Conservation (phyloP, 495 filamentous ascomycete genomes). For the Copromyces sp. region DNA sequence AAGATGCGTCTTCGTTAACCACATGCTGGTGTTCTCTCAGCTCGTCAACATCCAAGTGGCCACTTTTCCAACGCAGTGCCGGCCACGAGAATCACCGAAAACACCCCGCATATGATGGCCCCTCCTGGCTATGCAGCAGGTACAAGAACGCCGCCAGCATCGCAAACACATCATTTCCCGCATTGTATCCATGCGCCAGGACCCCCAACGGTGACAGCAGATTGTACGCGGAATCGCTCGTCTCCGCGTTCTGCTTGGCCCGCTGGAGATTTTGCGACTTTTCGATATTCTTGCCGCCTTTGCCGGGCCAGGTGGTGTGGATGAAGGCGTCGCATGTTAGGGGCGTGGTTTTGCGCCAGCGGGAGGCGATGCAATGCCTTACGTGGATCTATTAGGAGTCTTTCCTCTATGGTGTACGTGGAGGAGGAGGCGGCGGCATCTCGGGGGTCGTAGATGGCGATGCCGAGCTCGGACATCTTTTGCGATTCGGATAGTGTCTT, state of each 20-base stretch:
- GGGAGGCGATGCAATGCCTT: background rate
- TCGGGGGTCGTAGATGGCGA: background rate
- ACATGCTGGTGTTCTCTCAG: too few relatives aligned
- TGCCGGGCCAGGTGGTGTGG: background rate
- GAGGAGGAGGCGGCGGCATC: background rate
- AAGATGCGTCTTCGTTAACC: too few relatives aligned
- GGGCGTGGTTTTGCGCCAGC: background rate
- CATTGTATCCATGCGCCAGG: background rate
- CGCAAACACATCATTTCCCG: background rate
- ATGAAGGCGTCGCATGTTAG: background rate
- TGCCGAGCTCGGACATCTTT: background rate
- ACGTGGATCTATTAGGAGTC: background rate
- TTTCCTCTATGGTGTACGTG: too few relatives aligned
- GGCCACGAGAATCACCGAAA: background rate
- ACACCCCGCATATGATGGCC: background rate
- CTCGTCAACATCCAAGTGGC: too few relatives aligned
- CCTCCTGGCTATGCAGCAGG: background rate
- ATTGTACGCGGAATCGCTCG: background rate
- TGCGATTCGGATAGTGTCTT: background rate
- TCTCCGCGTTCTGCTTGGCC: background rate
- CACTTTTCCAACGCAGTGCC: too few relatives aligned
- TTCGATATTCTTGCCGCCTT: background rate
- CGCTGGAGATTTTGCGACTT: background rate
- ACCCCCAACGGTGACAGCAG: background rate
- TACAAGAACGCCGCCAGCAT: background rate